phyloP scores from a whole-genome alignment of 1,284 basidiomycete species.

The Xerocomus cyaneibrunnescens region DNA sequence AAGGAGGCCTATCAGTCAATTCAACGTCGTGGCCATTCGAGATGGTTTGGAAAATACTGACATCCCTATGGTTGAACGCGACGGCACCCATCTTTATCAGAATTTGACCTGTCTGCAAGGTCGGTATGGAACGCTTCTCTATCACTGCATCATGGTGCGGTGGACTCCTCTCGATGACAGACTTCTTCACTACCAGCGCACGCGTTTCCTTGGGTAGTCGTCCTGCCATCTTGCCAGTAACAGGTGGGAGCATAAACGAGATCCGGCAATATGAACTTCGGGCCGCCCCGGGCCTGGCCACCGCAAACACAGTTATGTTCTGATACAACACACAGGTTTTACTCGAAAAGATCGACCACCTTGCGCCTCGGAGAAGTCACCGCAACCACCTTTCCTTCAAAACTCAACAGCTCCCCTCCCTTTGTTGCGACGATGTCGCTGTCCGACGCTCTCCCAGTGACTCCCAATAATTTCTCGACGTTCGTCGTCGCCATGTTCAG shows the following conservation, averaged over 20 bases:
- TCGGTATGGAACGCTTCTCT: conserved; percentile 47
- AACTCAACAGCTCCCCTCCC: conserved; percentile 40
- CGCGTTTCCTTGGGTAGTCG: conserved; percentile 36
- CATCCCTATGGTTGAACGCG: conserved; percentile 81
- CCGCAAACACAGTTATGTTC: neutral
- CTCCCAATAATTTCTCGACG: conserved; percentile 56
- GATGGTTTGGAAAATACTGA: conserved; percentile 37
- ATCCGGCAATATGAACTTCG: neutral
- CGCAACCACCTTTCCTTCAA: conserved; percentile 50
- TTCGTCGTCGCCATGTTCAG: conserved; percentile 25
- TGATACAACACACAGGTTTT: neutral
- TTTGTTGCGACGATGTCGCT: conserved; percentile 55
- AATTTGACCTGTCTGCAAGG: conserved; percentile 55
- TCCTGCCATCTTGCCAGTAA: conserved; percentile 5
- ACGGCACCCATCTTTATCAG: conserved; percentile 67
- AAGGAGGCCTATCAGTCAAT: neutral
- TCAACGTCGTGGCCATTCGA: neutral
- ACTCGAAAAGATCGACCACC: conserved; percentile 32
- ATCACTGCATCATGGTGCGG: conserved; percentile 55
- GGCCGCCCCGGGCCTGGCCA: neutral
- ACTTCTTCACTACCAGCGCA: conserved; percentile 45
- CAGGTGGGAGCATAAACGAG: too few relatives aligned
- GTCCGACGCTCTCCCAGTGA: conserved; percentile 30
- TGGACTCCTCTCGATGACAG: conserved; percentile 32
- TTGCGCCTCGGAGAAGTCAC: conserved; percentile 39